Base-by-base conservation (phyloP, 2,329 filamentous ascomycete genomes). In the Chaetomium olivaceum region DNA sequence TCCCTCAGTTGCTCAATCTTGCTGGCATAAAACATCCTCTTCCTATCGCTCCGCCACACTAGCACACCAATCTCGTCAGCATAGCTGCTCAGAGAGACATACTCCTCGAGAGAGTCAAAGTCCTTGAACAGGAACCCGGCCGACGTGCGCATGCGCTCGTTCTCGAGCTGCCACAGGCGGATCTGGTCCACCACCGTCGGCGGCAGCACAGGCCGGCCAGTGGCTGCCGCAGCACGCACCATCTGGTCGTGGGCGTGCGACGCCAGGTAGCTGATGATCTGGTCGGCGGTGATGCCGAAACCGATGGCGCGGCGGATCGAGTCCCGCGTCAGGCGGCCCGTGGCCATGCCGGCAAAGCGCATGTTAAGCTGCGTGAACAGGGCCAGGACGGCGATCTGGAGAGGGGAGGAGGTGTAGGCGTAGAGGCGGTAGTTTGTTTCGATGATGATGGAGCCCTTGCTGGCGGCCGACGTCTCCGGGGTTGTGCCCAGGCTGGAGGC, bases 381-480 rank as follows among this genome's bases (percentile, higher is more conserved):
- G 48, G 90, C 89, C 55, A 99, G 88, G 67, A 99, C 92, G 62
- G 93, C 92, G 70, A 98, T 99, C 77, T 97, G 94, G 0, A 99
- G 87, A 0, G 93, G 92, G 0, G 93, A 97, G 39, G 91, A 90
- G 7, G 96, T 98, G 80, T 99, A 99, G 36, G 95, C 95, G 80
- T 99, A 99, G 71, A 99, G 81, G 29, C 95, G 91, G 80, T 97
- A 98, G 80, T 99, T 99, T 9, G 95, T 99, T 81, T 99, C 95
- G 71, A 99, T 87, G 73, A 99, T 93, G 75, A 99, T 92, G 80
- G 92, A 95, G 68, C 93, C 93, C 73, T 89, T 88, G 68, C 82
- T 78, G 21, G 84, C 80, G 61, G 77, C 74, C 74, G 64, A 61
- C 1, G 77, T 72, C 27, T 77, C 78, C 23, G 67, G 77, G 68